Evolutionary conservation across 2,329 filamentous ascomycete genomes (phyloP), one percentile per base, ranked within the genome.

Genomic region (Aaosphaeria arxii): DNA sequence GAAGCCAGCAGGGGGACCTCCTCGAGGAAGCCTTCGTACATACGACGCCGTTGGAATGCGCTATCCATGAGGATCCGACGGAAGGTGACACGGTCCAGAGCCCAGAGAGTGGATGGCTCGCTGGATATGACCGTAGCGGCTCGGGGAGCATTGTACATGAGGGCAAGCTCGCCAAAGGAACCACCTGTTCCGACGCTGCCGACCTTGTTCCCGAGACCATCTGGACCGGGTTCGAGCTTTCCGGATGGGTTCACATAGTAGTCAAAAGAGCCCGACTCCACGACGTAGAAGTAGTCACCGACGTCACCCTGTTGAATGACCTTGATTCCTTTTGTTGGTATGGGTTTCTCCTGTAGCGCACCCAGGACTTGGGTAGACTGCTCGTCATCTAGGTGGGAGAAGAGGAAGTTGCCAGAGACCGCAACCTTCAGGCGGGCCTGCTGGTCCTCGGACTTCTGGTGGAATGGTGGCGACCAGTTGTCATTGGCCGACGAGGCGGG

Each of bases 71-170:
- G 80, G 56, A 99, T 97, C 52, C 94, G 89, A 60, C 94, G 90
- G 80, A 99, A 99, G 7, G 94, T 99, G 54, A 96, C 81, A 45
- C 94, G 89, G 68, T 99, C 94, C 44, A 99, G 79, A 17, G 91
- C 91, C 94, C 94, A 99, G 7, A 99, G 80, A 4, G 87, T 91
- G 63, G 88, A 91, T 3, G 86, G 70, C 62, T 95, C 89, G 9
- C 87, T 85, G 30, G 89, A 95, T 52, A 95, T 82, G 51, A 99
- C 89, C 0, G 94, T 97, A 4, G 94, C 94, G 39, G 94, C 94
- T 64, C 94, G 89, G 29, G 94, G 94, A 24, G 94, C 91, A 64
- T 97, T 96, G 77, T 99, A 97, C 94, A 99, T 97, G 62, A 99
- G 79, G 9, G 94, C 94, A 48, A 99, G 80, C 75, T 99, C 94